These are phyloP conservation scores for Somion occarium DNA, from an alignment of 1,284 basidiomycete species.

Conservation along the genomic window DNA sequence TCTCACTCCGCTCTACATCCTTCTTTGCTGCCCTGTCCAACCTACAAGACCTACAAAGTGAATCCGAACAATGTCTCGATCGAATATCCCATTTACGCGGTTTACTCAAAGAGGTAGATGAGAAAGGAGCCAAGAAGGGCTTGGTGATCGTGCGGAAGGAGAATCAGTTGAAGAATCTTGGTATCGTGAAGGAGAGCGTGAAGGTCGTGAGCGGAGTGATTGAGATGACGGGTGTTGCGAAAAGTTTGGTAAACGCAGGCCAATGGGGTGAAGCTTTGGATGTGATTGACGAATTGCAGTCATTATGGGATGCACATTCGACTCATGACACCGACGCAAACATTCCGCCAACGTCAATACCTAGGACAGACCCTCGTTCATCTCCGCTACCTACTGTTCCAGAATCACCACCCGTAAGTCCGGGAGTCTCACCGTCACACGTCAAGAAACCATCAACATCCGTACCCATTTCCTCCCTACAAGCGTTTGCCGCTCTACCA, in stretches of 20 bases:
- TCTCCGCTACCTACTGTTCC: constrained; percentile 26
- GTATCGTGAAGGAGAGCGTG: constrained; percentile 56
- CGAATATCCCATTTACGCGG: constrained; percentile 73
- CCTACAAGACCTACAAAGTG: constrained; percentile 86
- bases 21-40: constrained; percentile 98
- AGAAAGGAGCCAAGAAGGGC: constrained; percentile 73
- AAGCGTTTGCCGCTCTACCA: constrained; percentile 70
- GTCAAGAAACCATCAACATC: constrained; percentile 23
- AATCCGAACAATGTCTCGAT: constrained; percentile 79
- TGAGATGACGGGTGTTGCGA: constrained; percentile 70
- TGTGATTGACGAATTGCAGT: constrained; percentile 71
- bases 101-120: constrained; percentile 75
- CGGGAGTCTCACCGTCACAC: constrained; percentile 9
- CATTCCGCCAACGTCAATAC: constrained; percentile 2
- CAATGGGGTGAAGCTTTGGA: constrained; percentile 84
- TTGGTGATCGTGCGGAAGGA: constrained; percentile 70
- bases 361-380: constrained; percentile 14
- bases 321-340: not conserved
- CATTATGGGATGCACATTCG: constrained; percentile 49
- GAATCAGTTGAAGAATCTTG: constrained; percentile 57
- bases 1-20: constrained; percentile 83
- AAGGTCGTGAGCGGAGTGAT: constrained; percentile 67
- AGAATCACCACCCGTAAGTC: constrained; percentile 28
- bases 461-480: constrained; percentile 55
- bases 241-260: constrained; percentile 69